Base-by-base conservation (phyloP, 495 filamentous ascomycete genomes). In the Penicillium crystallinum region DNA sequence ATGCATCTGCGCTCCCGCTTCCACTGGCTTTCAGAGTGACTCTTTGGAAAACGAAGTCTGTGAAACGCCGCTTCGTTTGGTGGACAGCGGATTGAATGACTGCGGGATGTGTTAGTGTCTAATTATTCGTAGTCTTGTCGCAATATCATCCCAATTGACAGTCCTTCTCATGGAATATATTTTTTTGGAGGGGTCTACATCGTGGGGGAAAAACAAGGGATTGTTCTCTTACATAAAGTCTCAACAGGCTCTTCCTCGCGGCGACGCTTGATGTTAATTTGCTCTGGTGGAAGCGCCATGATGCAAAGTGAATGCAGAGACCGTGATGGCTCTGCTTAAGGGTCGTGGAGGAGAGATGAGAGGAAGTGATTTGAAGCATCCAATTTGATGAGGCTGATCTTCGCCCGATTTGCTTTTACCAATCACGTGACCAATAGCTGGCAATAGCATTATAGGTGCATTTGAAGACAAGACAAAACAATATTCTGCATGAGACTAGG, bases 161-260 rank as follows among this genome's bases (percentile, higher is more conserved):
- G 37, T 14, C 27, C 11, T 8, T 15, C n/a, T 1, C 4, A 23
- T 19, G 23, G 12, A 3, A 53, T 36, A 22, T 30, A 15, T 41
- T 12, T 46, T 17, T 29, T 46, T 22, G 21, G 48, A 44, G 47
- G 53, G 60, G 53, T 56, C 17, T 57, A 59, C 38, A 60, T 54
- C 45, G 57, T 53, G 58, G 60, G 55, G 57, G 52, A 53, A 41
- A 47, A 50, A 27, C 53, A 47, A 21, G 54, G 48, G 22, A 18
- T 46, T 40, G 21, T 30, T 48, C 33, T 62, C 76, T 55, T 76
- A 81, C 78, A 81, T 50, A 81, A 64, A 27, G 75, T 73, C 38
- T 81, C 78, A 11, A 80, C 72, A 6, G 79, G 78, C 19, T 81
- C 79, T 53, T 81, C 79, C 37, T 78, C 76, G 18, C 76, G 75